Percentiles rank a stretch among this genome's conserved stretches.
Conservation (phyloP, 192 early-diverging fungal genomes). For the Chytriomyces confervae region DNA sequence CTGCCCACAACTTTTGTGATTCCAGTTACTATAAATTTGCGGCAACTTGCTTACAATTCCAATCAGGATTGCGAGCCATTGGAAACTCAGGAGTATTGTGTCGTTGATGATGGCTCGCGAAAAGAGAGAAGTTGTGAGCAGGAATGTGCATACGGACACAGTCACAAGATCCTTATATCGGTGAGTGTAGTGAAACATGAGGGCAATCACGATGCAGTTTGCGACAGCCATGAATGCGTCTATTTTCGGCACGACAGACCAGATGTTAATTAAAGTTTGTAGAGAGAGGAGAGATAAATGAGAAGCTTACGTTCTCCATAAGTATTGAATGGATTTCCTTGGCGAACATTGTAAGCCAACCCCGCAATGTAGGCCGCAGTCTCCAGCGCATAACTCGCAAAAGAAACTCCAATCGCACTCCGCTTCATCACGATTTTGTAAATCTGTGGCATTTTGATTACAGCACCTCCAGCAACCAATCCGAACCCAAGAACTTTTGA, state of each 20-base stretch:
- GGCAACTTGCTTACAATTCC: slow-evolving; percentile 84
- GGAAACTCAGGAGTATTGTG: slow-evolving; percentile 68
- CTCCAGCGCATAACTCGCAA: slow-evolving; percentile 82
- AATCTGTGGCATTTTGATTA: slow-evolving; percentile 97
- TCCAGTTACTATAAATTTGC: slow-evolving; percentile 85
- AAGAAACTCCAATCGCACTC: slow-evolving; percentile 81
- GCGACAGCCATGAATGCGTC: slow-evolving; percentile 82
- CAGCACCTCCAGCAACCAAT: slow-evolving; percentile 91
- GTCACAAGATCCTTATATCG: slow-evolving; percentile 37
- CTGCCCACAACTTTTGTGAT: slow-evolving; percentile 86
- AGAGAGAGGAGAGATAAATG: slow-evolving; percentile 65
- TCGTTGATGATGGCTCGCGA: slow-evolving; percentile 54
- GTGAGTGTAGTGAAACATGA: slow-evolving; percentile 53
- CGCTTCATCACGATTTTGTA: slow-evolving; percentile 78
- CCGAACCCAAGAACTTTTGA: slow-evolving; percentile 92
- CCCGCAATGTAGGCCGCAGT: slow-evolving; percentile 77
- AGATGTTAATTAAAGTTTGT: slow-evolving; percentile 64
- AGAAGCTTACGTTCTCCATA: slow-evolving; percentile 51
- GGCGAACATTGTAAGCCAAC: slow-evolving; percentile 86
- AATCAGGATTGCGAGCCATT: slow-evolving; percentile 81
- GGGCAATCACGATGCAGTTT: slow-evolving; percentile 73
- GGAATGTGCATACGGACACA: slow-evolving; percentile 41
- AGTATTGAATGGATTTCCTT: slow-evolving; percentile 84
- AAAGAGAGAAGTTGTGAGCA: slow-evolving; percentile 64
- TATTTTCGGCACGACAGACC: slow-evolving; percentile 12